Base-by-base conservation (phyloP, 1,139 yeast species). In the Debaryomyces robertsiae region DNA sequence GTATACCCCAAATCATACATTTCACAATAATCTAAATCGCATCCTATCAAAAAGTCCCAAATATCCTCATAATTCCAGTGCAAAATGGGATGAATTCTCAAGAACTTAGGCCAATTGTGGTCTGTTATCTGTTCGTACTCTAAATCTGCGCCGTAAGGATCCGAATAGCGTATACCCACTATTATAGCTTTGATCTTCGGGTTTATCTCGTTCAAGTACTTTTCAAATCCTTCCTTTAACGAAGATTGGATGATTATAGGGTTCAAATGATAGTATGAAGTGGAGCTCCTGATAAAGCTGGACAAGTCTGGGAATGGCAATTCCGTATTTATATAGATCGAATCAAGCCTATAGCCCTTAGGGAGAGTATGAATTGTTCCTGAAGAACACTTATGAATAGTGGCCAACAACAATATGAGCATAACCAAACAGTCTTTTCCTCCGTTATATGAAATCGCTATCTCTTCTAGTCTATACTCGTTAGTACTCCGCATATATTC, bases 371-470 rank as follows among this genome's bases (percentile, higher is more conserved):
- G 43, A 11, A 36, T 23, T 19, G 24, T 7, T 11, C 32, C 34
- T 11, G 36, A 28, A 3, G 46, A 38, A 43, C 52, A 56, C 43
- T 63, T 63, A 52, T 78, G 75, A 4, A 84, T 66, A 4, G 81
- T 77, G 1, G 89, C 82, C 42, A 86, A 63, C 29, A 83, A 74
- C 2, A 89, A 58, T 10, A 86, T 67, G 35, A 89, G 71, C 87
- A 88, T 83, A 32, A 88, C 96, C 25, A 87, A 71, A 53, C 96
- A 89, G 61, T 89, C 96, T 54, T 89, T 89, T 2, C 96, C 96
- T 5, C 96, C 96, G 55, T 89, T 89, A 61, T 84, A 89, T 4
- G 94, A 84, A 6, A 89, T 67, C 3, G 95, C 84, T 3, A 88
- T 63, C 46, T 86, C 81, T 10, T 71, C 70, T 27, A 77, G 60